Percentiles rank a stretch among this genome's conserved stretches.
Evolutionary conservation across 2,329 filamentous ascomycete species (phyloP).

Genomic region (Fusarium miscanthi): DNA sequence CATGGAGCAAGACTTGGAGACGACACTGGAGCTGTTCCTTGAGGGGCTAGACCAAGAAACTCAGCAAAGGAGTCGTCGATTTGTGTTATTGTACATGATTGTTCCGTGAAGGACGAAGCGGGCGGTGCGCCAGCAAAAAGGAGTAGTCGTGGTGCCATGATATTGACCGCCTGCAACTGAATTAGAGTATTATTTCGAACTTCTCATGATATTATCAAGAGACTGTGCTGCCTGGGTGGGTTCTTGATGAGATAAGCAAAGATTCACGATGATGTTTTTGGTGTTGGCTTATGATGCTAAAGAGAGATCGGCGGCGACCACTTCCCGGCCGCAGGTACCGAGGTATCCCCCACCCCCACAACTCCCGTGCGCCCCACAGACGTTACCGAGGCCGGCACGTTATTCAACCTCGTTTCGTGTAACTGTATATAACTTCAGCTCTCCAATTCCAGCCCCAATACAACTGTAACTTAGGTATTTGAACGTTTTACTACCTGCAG

Average conservation of each 20-base stretch:
- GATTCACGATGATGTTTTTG: conserved; percentile 3
- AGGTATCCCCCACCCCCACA: conserved; percentile 37
- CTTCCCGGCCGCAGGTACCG: conserved; percentile 37
- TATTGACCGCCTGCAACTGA: background rate
- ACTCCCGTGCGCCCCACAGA: conserved; percentile 18
- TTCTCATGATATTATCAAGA: background rate
- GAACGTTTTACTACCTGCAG: background rate
- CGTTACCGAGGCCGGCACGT: conserved; percentile 32
- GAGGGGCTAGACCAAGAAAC: conserved; percentile 41
- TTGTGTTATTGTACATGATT: conserved; percentile 47
- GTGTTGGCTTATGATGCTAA: background rate
- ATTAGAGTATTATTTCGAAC: background rate
- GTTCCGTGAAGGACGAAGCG: conserved; percentile 43
- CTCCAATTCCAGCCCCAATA: background rate
- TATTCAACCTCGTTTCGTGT: conserved; percentile 16
- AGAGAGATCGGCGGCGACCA: conserved; percentile 18
- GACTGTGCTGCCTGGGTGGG: background rate
- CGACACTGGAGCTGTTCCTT: background rate
- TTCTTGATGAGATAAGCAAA: conserved; percentile 1
- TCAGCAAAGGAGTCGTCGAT: conserved; percentile 44
- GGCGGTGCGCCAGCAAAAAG: conserved; percentile 52
- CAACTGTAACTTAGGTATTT: background rate
- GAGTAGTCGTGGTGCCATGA: conserved; percentile 51
- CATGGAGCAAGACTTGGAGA: conserved; percentile 59
- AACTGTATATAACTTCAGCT: background rate